These are phyloP conservation scores for Paecilomyces fulvus DNA, from an alignment of 2,329 filamentous ascomycete species.

Conservation along the genomic window DNA sequence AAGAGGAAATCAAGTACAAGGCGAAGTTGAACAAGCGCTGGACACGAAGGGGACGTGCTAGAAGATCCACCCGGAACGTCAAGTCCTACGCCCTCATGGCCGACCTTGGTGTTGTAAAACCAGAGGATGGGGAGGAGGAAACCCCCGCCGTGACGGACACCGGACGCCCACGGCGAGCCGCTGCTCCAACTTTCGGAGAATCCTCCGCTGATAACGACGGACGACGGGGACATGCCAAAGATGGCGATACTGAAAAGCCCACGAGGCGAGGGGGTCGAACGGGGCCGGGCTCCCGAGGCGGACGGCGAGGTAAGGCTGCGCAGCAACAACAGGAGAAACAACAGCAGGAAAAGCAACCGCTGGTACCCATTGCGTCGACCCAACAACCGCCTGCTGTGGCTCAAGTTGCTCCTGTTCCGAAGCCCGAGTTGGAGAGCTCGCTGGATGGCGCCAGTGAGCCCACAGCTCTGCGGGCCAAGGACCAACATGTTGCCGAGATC, in stretches of 20 bases:
- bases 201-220: conserved; percentile 26
- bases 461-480: conserved; percentile 7
- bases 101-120: conserved; percentile 35
- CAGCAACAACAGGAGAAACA: conserved; percentile 19
- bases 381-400: conserved; percentile 7
- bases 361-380: conserved; percentile 2
- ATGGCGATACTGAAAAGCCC: conserved; percentile 29
- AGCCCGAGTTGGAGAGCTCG: conserved; percentile 17
- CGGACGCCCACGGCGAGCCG: conserved; percentile 41
- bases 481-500: conserved; percentile 1
- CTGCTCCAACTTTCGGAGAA: conserved; percentile 42
- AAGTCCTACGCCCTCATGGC: conserved; percentile 43
- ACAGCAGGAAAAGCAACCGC: conserved; percentile 3
- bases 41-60: conserved; percentile 33
- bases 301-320: conserved; percentile 24
- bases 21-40: conserved; percentile 40
- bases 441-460: conserved; percentile 12
- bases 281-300: conserved; percentile 25
- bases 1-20: conserved; percentile 43
- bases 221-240: conserved; percentile 27
- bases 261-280: conserved; percentile 24
- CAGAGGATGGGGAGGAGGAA: conserved; percentile 37
- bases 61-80: conserved; percentile 26
- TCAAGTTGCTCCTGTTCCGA: conserved; percentile 16
- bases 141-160: conserved; percentile 41